Conservation (phyloP, 2,329 filamentous ascomycete genomes). For the Penicillium brasilianum region DNA sequence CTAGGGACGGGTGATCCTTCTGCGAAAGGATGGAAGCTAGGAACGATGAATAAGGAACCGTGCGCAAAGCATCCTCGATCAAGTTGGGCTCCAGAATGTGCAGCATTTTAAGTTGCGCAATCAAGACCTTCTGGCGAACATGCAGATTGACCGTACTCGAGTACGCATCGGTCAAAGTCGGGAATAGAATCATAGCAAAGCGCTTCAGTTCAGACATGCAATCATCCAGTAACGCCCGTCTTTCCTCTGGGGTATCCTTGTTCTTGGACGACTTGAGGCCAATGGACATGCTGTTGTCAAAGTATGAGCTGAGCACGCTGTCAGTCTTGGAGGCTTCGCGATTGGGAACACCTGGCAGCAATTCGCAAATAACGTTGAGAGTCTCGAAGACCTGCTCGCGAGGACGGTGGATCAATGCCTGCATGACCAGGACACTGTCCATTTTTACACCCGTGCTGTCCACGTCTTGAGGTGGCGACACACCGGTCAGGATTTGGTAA, state of each 20-base stretch:
- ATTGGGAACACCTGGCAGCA: slow-evolving; percentile 76
- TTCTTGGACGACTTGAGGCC: slow-evolving; percentile 40
- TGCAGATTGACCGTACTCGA: slow-evolving; percentile 96
- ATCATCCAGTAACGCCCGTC: slow-evolving; percentile 77
- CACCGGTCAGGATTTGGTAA: slow-evolving; percentile 94
- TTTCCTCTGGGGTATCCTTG: slow-evolving; percentile 71
- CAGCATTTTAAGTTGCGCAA: slow-evolving; percentile 96
- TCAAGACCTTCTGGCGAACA: slow-evolving; percentile 92
- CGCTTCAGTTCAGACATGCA: slow-evolving; percentile 87
- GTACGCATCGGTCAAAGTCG: slow-evolving; percentile 93
- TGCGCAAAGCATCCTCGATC: slow-evolving; percentile 80
- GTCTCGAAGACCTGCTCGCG: slow-evolving; percentile 97
- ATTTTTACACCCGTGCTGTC: slow-evolving; percentile 64
- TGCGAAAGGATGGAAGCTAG: slow-evolving; percentile 94
- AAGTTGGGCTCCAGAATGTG: slow-evolving; percentile 89
- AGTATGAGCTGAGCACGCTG: slow-evolving; percentile 51
- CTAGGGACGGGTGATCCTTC: slow-evolving; percentile 85
- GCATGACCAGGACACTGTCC: slow-evolving; percentile 98
- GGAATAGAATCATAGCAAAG: slow-evolving; percentile 90
- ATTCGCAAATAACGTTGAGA: slow-evolving; percentile 93
- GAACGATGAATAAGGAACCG: slow-evolving; percentile 94
- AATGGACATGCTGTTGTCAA: slow-evolving; percentile 53
- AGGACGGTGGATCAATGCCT: slow-evolving; percentile 92
- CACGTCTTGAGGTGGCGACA: slow-evolving; percentile 84
- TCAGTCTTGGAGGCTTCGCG: slow-evolving; percentile 59